Evolutionary conservation across 805 yeast genomes (phyloP).

Genomic region (Teunomyces tritomae): DNA sequence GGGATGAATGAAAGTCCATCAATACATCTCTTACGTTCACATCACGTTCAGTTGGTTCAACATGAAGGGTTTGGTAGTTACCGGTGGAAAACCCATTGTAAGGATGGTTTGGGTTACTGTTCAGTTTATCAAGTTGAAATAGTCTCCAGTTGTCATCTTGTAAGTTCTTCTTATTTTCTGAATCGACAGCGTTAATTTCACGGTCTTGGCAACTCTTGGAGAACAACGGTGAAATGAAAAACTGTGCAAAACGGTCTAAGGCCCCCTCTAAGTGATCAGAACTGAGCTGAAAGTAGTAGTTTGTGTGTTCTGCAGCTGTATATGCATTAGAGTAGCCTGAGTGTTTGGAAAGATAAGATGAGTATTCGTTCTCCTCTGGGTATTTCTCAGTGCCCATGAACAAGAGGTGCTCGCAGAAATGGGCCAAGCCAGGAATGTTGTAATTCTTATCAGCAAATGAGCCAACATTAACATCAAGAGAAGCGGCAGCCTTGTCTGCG

Average conservation of each 20-base stretch:
- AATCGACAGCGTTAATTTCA: conserved; percentile 91
- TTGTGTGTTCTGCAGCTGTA: conserved; percentile 85
- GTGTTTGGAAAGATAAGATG: conserved; percentile 73
- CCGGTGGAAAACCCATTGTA: conserved; percentile 90
- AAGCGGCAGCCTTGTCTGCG: conserved; percentile 75
- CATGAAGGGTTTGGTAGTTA: conserved; percentile 70
- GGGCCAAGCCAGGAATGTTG: conserved; percentile 70
- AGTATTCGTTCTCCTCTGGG: conserved; percentile 72
- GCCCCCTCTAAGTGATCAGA: conserved; percentile 81
- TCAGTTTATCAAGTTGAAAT: conserved; percentile 75
- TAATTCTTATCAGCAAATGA: conserved; percentile 64
- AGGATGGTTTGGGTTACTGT: conserved; percentile 76
- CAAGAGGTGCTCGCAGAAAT: conserved; percentile 62
- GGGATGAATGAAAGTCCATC: conserved; percentile 65
- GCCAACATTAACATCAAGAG: conserved; percentile 77
- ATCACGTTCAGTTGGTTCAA: conserved; percentile 56
- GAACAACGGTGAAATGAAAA: conserved; percentile 84
- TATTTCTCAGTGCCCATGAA: conserved; percentile 79
- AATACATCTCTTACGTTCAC: conserved; percentile 79
- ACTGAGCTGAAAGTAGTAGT: conserved; percentile 84
- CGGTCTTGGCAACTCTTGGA: conserved; percentile 74
- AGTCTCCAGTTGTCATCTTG: conserved; percentile 89
- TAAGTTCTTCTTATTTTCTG: conserved; percentile 91
- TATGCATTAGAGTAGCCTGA: conserved; percentile 91
- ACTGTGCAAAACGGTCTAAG: conserved; percentile 87